Evolutionary conservation across 179 eudicot genomes (phyloP), one percentile per base, ranked within the genome.

Genomic region (Beta macrorhiza): DNA sequence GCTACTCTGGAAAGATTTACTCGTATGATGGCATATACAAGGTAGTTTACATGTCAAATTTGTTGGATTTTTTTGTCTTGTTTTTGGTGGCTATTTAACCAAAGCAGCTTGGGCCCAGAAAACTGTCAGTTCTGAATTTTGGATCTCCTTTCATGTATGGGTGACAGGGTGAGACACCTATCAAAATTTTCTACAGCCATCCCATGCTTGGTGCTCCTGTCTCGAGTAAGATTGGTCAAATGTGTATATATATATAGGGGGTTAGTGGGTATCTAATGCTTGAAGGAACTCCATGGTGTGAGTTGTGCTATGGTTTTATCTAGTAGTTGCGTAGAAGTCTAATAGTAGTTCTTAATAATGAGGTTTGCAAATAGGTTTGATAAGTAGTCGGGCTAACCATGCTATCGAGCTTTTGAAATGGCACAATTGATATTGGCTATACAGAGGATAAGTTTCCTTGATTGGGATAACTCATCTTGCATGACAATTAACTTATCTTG

Each of bases 21-120:
- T 71, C 90, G 12, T 85, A 83, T 61, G 85, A 78, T 81, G 90
- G 90, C n/a, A 83, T 87, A 74, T 85, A 87, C 75, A 83, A 85
- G 87, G 90, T 87, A 80, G 45, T 29, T 80, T 57, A 44, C 7
- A 17, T 29, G 20, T 10, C 29, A 17, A 42, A 12, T 45, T 76
- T 29, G 44, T 20, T 49, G 62, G 53, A 49, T 49, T 9, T 49
- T 78, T 14, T 55, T 5, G 14, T 45, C 52, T 55, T 44, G 14
- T 42, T 55, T 44, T 56, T 17, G 62, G 2, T 58, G 62, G 7
- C 62, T 15, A 8, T 29, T 22, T 22, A 7, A 63, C 9, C 3
- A 8, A 20, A 63, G 67, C 32, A 22, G 37, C 5, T 29, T 29
- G 12, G 69, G 6, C 3, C 12, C 8, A 22, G 10, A 65, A 12